Evolutionary conservation across 495 filamentous ascomycete species (phyloP).

Genomic region (Articulospora tetracladia): DNA sequence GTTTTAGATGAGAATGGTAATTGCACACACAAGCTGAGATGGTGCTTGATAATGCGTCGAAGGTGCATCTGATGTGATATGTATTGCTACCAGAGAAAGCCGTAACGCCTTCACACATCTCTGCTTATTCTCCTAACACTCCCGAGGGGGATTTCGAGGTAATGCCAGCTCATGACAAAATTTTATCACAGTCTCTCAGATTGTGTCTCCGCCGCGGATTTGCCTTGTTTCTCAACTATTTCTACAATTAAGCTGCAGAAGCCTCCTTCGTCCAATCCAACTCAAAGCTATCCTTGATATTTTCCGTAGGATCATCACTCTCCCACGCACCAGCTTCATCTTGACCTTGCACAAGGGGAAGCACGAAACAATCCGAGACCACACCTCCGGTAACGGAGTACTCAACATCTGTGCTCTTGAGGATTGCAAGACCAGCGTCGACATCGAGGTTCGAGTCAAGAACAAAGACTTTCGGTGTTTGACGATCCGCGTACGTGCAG

Average conservation of each 20-base stretch:
- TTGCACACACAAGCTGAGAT: too few species aligned
- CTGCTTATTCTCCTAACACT: too few species aligned
- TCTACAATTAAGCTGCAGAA: not conserved
- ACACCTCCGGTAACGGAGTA: slow-evolving; percentile 21
- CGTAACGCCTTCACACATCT: too few species aligned
- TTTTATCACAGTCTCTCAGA: too few species aligned
- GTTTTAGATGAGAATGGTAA: too few species aligned
- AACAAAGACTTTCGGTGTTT: not conserved
- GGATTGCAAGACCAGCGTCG: slow-evolving; percentile 19
- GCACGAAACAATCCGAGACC: slow-evolving; percentile 20
- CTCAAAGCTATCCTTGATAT: not conserved
- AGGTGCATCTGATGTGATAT: too few species aligned
- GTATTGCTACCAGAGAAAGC: too few species aligned
- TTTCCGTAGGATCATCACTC: not conserved
- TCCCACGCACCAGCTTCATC: not conserved
- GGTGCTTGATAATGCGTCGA: too few species aligned
- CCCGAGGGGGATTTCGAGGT: too few species aligned
- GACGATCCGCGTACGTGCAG: not conserved
- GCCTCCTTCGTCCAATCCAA: not conserved
- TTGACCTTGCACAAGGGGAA: slow-evolving; percentile 6
- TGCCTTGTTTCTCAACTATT: too few species aligned
- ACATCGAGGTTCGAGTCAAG: slow-evolving; percentile 4
- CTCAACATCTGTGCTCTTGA: slow-evolving; percentile 17
- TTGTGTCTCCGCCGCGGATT: too few species aligned
- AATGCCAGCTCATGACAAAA: too few species aligned